A percentile compares a stretch with the other conserved stretches of the same genome.
phyloP scores from a whole-genome alignment of 306 rosid genomes.

The Prunus davidiana region DNA sequence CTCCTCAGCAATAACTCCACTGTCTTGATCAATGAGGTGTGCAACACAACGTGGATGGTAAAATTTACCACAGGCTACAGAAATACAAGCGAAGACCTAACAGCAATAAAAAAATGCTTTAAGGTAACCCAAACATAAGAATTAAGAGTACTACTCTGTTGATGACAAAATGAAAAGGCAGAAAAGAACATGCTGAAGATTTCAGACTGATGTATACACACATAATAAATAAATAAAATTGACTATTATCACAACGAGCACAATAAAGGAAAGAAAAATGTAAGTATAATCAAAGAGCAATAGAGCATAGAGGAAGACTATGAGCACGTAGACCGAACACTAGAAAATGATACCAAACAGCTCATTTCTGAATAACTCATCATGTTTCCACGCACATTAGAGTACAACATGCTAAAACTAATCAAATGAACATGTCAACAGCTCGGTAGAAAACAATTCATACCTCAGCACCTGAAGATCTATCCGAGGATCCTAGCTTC shows the following conservation, averaged over 20 bases:
- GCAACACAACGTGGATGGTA: constrained; percentile 82
- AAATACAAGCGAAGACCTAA: constrained; percentile 78
- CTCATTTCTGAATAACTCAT: background rate
- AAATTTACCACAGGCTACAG: constrained; percentile 88
- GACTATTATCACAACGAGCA: background rate
- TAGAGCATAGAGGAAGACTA: background rate
- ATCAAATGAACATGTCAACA: background rate
- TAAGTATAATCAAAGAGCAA: background rate
- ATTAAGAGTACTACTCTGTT: background rate
- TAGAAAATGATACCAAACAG: background rate
- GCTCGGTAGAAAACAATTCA: constrained; percentile 6
- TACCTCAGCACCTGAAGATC: constrained; percentile 81
- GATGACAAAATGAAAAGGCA: background rate
- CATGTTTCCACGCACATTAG: background rate
- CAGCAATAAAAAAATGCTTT: constrained; percentile 18
- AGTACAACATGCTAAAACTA: background rate
- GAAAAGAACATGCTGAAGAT: background rate
- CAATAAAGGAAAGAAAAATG: background rate
- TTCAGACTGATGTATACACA: background rate
- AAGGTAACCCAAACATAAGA: background rate
- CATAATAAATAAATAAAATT: background rate
- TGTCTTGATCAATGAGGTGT: constrained; percentile 42
- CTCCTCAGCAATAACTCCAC: constrained; percentile 48
- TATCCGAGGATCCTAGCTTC: constrained; percentile 72
- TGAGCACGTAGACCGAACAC: background rate